These are phyloP conservation scores for Daldinia caldariorum DNA, from an alignment of 495 filamentous ascomycete species.

Conservation along the genomic window DNA sequence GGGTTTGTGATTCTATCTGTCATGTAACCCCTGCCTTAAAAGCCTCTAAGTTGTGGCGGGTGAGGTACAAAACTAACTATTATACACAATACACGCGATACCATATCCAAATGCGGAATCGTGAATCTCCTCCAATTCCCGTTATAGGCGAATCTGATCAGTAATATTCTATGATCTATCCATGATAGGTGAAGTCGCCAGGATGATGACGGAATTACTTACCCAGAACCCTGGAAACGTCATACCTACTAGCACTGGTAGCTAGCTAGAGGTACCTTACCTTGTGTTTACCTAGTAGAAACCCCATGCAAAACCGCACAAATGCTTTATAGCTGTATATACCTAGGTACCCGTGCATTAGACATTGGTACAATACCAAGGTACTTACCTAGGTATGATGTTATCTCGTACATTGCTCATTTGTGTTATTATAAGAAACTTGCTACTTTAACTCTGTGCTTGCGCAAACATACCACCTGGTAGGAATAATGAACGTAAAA, in stretches of 20 bases:
- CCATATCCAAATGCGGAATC: conserved; percentile 31
- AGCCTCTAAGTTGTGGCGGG: not conserved
- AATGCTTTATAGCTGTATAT: not conserved
- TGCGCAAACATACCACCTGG: not conserved
- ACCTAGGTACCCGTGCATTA: too few relatives aligned
- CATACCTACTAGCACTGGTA: conserved; percentile 30
- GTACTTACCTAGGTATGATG: not conserved
- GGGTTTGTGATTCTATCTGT: conserved; percentile 6
- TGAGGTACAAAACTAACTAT: conserved; percentile 21
- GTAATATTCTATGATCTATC: conserved; percentile 16
- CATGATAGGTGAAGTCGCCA: conserved; percentile 28
- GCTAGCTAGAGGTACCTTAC: too few relatives aligned
- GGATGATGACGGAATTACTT: conserved; percentile 45
- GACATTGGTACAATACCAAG: too few relatives aligned
- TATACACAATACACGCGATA: conserved; percentile 5
- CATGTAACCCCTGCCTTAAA: not conserved
- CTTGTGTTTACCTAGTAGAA: not conserved
- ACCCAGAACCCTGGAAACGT: conserved; percentile 36
- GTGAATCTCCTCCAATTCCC: conserved; percentile 19
- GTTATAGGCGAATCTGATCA: conserved; percentile 26
- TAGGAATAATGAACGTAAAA: not conserved
- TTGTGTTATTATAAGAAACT: not conserved
- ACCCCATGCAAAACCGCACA: not conserved
- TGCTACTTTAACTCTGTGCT: not conserved
- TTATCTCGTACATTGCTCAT: not conserved